Evolutionary conservation across 495 filamentous ascomycete genomes (phyloP), one percentile per base, ranked within the genome.

Genomic region (Talaromyces ruber): DNA sequence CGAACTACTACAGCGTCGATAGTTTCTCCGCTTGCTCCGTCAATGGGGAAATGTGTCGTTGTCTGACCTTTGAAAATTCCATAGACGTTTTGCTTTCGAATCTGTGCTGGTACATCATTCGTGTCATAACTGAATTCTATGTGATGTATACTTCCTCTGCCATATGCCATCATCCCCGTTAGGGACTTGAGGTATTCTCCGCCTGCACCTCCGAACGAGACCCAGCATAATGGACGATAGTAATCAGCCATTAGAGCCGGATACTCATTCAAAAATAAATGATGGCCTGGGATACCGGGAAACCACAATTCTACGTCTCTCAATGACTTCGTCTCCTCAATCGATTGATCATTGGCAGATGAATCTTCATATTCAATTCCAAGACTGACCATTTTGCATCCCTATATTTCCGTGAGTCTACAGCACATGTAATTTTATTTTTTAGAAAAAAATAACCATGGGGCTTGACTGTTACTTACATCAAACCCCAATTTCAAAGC

Each of bases 381-480:
- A 45, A 59, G n/a, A 16, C 57, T 47, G 57, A 47, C 24, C 32
- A 59, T 47, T 47, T 59, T 59, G 24, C 39, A 59, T 59, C 8
- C 57, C 57, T 59, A 59, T 21, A 2, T 32, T 28, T n/a, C 11
- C 9, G 25, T 28, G 14, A 43, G 37, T n/a, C 12, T 1, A n/a
- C 2, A n/a, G 37, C 14, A n/a, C n/a, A 0, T 43, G 16, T 6
- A 4, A 4, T 16, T 0, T n/a, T n/a, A n/a, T n/a, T n/a, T n/a
- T n/a, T n/a, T n/a, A n/a, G 37, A 43, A n/a, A 43, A 4, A 18
- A 9, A 32, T n/a, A n/a, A n/a, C n/a, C 1, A 32, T 5, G 8
- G 30, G 0, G 30, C 30, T 32, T 32, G 30, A 1, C 1, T 32
- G 2, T 0, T 8, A 59, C 32, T 59, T 39, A 45, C 57, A 45